Conservation (phyloP, 1,284 basidiomycete genomes). For the Neonothopanus nambi region DNA sequence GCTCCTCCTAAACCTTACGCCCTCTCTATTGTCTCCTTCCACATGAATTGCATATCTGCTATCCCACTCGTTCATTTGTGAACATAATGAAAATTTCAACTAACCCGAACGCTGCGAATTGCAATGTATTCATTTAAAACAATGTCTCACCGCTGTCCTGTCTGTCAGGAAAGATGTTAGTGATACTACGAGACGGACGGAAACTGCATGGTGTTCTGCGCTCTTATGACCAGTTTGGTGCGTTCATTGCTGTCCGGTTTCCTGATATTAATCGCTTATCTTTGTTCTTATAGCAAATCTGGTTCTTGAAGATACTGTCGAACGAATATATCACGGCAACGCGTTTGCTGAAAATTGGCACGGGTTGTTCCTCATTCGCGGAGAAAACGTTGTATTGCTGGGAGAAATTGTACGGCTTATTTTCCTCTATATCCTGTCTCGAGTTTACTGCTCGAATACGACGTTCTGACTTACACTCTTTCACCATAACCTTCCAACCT, state of each 20-base stretch:
- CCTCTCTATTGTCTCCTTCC: constrained; percentile 23
- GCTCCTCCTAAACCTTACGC: constrained; percentile 21
- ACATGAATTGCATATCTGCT: no score
- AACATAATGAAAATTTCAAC: no score
- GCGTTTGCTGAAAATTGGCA: constrained; percentile 83
- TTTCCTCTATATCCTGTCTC: no score
- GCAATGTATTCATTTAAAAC: background rate
- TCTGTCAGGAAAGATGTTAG: constrained; percentile 95
- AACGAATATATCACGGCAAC: constrained; percentile 82
- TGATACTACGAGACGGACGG: constrained; percentile 92
- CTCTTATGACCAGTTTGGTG: constrained; percentile 99
- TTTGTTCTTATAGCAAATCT: constrained; percentile 72
- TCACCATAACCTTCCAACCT: no score
- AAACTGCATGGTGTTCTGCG: constrained; percentile 95
- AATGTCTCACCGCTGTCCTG: no score
- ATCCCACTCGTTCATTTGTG: no score
- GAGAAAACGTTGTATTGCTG: constrained; percentile 96
- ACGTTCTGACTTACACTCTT: constrained; percentile 3
- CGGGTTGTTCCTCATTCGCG: constrained; percentile 92
- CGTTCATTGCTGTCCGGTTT: constrained; percentile 31
- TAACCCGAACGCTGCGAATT: no score
- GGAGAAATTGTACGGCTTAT: constrained; percentile 98
- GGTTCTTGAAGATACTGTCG: constrained; percentile 87
- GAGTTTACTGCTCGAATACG: constrained; percentile 3
- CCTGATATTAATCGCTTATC: background rate